A percentile compares a stretch with the other conserved stretches of the same genome.
Conservation (phyloP, 1,284 basidiomycete genomes). For the Leccinum fallax region DNA sequence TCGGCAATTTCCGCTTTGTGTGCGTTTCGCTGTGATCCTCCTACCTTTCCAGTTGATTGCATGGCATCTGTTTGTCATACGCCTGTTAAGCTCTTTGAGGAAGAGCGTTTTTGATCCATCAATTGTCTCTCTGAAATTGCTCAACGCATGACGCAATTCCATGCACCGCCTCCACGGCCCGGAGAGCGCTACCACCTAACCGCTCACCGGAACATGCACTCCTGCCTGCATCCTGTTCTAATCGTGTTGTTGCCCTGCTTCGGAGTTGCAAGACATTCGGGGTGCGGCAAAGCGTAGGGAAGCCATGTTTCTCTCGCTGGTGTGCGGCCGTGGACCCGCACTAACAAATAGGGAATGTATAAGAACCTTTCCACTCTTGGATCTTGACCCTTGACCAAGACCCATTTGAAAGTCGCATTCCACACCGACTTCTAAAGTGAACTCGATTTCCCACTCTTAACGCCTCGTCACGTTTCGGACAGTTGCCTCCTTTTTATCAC, state of each 20-base stretch:
- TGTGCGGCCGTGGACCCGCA: conserved; percentile 28
- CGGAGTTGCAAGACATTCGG: conserved; percentile 36
- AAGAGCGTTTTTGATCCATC: conserved; percentile 36
- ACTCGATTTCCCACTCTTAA: conserved; percentile 18
- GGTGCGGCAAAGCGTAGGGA: conserved; percentile 33
- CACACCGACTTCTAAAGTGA: conserved; percentile 21
- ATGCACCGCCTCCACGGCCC: conserved; percentile 30
- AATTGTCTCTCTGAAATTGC: conserved; percentile 20
- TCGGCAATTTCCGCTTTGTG: conserved; percentile 33
- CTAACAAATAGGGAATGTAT: conserved; percentile 30
- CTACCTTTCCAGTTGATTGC: conserved; percentile 15
- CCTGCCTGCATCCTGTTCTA: conserved; percentile 36
- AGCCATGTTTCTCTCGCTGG: conserved; percentile 31
- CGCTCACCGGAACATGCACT: conserved; percentile 33
- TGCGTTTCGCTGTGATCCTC: conserved; percentile 11
- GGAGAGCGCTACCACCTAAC: conserved; percentile 26
- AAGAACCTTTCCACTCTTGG: conserved; percentile 32
- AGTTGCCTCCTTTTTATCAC: conserved; percentile 10
- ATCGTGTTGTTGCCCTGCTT: conserved; percentile 36
- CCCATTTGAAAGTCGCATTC: conserved; percentile 28
- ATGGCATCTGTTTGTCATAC: conserved; percentile 17
- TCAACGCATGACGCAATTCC: conserved; percentile 29
- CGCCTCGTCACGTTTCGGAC: conserved; percentile 8
- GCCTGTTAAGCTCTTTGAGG: conserved; percentile 36
- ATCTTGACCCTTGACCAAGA: conserved; percentile 27